phyloP scores from a whole-genome alignment of 108 stramenopile genomes.

The Fragilaria crotonensis region DNA sequence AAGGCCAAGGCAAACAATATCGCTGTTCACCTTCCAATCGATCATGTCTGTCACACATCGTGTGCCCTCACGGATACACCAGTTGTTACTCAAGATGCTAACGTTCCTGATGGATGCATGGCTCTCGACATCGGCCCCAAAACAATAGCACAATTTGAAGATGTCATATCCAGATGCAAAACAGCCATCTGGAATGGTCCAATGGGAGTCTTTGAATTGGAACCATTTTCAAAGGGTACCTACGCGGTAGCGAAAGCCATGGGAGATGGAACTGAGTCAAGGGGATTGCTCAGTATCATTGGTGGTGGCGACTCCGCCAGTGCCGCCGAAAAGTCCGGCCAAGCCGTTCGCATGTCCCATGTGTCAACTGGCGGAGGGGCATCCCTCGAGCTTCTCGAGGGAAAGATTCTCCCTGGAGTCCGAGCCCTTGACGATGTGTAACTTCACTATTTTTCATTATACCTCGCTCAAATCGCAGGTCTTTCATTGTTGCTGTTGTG shows the following conservation, averaged over 20 bases:
- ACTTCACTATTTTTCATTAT: too few species aligned
- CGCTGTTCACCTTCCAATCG: constrained; percentile 55
- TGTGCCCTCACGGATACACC: background rate
- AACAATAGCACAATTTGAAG: constrained; percentile 31
- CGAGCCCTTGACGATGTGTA: constrained; percentile 52
- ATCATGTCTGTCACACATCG: constrained; percentile 35
- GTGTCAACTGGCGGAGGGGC: constrained; percentile 79
- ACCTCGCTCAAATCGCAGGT: too few species aligned
- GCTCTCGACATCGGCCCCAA: constrained; percentile 80
- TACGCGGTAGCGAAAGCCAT: constrained; percentile 20
- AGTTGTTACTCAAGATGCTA: constrained; percentile 37
- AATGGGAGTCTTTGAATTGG: constrained; percentile 74
- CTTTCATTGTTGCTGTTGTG: too few species aligned
- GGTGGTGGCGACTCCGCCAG: constrained; percentile 84
- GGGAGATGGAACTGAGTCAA: constrained; percentile 11
- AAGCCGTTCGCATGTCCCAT: constrained; percentile 61
- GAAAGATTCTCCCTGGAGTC: constrained; percentile 73
- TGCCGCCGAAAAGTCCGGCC: constrained; percentile 59
- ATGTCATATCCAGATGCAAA: constrained; percentile 30
- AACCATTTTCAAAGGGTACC: constrained; percentile 22
- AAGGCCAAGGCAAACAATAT: constrained; percentile 31
- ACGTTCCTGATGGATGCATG: constrained; percentile 79
- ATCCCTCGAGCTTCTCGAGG: constrained; percentile 78
- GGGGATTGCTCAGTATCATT: constrained; percentile 55
- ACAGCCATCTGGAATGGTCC: constrained; percentile 88